phyloP scores from a whole-genome alignment of 2,329 filamentous ascomycete species.

The Calonectria ilicicola region DNA sequence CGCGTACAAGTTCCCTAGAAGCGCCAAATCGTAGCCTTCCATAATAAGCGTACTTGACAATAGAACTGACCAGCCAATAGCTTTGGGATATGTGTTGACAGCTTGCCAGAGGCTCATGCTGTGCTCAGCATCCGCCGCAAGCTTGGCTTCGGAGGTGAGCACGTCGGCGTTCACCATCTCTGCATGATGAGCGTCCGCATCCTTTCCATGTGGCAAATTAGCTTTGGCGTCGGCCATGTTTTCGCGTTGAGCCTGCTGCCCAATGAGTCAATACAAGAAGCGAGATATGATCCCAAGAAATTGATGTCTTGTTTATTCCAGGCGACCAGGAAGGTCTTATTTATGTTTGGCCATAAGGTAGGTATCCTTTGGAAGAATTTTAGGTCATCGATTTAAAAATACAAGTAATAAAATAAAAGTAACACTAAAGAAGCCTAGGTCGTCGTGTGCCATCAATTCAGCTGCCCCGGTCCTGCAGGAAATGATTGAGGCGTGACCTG shows the following conservation, averaged over 20 bases:
- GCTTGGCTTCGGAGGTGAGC: constrained; percentile 52
- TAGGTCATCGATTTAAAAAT: not conserved
- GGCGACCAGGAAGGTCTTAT: constrained; percentile 11
- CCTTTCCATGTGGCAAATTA: constrained; percentile 30
- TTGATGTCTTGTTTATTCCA: not conserved
- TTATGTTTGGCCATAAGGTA: not conserved
- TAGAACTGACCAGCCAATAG: constrained; percentile 60
- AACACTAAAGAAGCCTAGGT: not conserved
- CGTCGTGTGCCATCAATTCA: not conserved
- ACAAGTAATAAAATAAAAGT: not conserved
- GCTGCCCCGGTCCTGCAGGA: not conserved
- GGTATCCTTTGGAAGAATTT: not conserved
- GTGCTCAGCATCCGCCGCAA: constrained; percentile 55
- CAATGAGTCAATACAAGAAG: not conserved
- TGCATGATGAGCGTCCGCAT: constrained; percentile 40
- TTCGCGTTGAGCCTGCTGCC: not conserved
- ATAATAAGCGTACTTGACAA: constrained; percentile 61
- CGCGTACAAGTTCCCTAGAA: constrained; percentile 62
- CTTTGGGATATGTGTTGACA: constrained; percentile 58
- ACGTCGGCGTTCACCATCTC: constrained; percentile 36
- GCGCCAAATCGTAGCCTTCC: constrained; percentile 64
- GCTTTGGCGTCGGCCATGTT: constrained; percentile 39
- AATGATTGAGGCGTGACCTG: not conserved
- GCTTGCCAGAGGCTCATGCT: constrained; percentile 55
- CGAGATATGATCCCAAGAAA: not conserved